Base-by-base conservation (phyloP, 345 rosid species). In the Boechera divaricarpa region DNA sequence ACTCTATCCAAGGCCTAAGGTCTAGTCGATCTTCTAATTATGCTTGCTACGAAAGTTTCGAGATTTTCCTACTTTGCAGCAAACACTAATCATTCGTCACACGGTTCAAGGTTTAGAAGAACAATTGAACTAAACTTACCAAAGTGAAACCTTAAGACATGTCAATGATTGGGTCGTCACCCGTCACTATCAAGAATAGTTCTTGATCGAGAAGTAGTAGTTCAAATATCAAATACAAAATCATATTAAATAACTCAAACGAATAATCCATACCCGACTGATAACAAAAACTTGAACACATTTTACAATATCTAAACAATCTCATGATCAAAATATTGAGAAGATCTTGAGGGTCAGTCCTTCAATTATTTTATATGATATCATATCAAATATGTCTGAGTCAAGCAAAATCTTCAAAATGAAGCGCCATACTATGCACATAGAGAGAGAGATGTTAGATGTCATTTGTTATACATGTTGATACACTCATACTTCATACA, bases 201-300 rank as follows among this genome's bases (percentile, higher is more conserved):
- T 33, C 29, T 24, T 39, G 42, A 39, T 39, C 12, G 28, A 10
- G 52, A 69, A 29, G 16, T 55, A 53, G 54, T 53, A 56, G 12
- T 9, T 69, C 65, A 70, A 9, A 28, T 57, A 57, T 44, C 56
- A 18, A 58, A 41, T 11, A 42, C 65, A 47, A 7, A 70, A 57
- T 45, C 66, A 2, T 16, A 18, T 44, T 2, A 48, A 6, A 6
- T 2, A 48, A 21, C 35, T 36, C 51, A 39, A 53, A 69, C 73
- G 48, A 68, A 8, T 13, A 53, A 24, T 68, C 49, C 26, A 24
- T 24, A 26, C 21, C 52, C 0, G 28, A 28, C 13, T 21, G 2
- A 67, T 31, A 18, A 32, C 1, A 18, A 5, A 38, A 28, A 5
- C 9, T 38, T 54, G n/a, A 54, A 7, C 38, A 39, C 29, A 39